These are phyloP conservation scores for Lasiosphaeria hispida DNA, from an alignment of 495 filamentous ascomycete genomes.

Conservation along the genomic window DNA sequence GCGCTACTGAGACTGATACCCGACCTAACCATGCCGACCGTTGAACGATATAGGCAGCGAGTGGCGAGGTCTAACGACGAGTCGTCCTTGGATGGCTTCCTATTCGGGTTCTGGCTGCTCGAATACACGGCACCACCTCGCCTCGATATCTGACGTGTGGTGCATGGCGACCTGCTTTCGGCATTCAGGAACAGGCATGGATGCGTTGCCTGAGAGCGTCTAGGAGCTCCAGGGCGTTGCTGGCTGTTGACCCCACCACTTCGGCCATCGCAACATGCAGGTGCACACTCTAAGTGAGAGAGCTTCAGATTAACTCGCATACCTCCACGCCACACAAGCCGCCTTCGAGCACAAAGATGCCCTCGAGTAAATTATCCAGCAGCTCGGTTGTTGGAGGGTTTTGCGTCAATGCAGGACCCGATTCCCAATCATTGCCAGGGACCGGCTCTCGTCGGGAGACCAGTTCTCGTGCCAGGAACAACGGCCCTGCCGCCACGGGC, in stretches of 20 bases:
- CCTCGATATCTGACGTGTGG: too few relatives aligned
- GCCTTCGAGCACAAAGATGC: not conserved
- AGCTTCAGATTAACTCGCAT: slow-evolving; percentile 21
- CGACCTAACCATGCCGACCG: too few relatives aligned
- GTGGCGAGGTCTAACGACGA: too few relatives aligned
- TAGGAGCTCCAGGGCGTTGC: not conserved
- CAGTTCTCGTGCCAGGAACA: slow-evolving; percentile 6
- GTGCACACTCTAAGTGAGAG: slow-evolving; percentile 21
- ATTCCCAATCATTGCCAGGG: slow-evolving; percentile 16
- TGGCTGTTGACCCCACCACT: slow-evolving; percentile 20
- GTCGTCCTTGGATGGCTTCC: too few relatives aligned
- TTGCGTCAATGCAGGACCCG: slow-evolving; percentile 20
- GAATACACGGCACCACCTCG: too few relatives aligned
- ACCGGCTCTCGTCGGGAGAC: slow-evolving; percentile 11
- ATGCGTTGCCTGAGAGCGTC: not conserved
- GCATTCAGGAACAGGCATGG: too few relatives aligned
- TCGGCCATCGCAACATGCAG: slow-evolving; percentile 1
- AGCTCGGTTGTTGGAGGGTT: slow-evolving; percentile 3
- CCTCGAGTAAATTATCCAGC: slow-evolving; percentile 5
- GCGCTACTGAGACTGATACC: too few relatives aligned
- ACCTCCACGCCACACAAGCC: slow-evolving; percentile 1
- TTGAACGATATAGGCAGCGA: too few relatives aligned
- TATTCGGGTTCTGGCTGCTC: too few relatives aligned
- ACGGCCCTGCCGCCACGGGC: slow-evolving; percentile 17
- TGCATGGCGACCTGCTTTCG: too few relatives aligned